Evolutionary conservation across 2,329 filamentous ascomycete genomes (phyloP), one percentile per base, ranked within the genome.

Genomic region (Curvularia verruculosa): DNA sequence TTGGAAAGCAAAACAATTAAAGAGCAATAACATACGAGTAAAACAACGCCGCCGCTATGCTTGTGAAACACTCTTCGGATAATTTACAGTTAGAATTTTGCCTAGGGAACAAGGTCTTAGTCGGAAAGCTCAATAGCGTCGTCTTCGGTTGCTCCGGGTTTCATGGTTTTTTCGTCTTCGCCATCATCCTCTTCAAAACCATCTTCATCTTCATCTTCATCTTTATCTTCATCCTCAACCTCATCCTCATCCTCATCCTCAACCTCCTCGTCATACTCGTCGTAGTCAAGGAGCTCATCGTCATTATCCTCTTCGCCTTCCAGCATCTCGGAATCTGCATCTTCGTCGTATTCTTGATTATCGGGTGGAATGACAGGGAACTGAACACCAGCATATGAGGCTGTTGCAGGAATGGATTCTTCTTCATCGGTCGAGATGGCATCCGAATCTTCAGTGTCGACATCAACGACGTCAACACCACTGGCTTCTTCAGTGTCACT

Each of bases 121-220:
- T 75, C 72, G 3, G 69, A 72, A 10, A 75, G 61, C 59, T 75
- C 71, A 40, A 75, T 75, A 4, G 72, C 71, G 47, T 74, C 72
- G 41, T 74, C 70, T 49, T 73, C 66, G 2, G 70, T 74, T 5
- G 56, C 64, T 10, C 72, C 72, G 41, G 26, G 51, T 45, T 55
- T 49, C 40, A 53, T 52, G 19, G 28, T 39, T 10, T n/a, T 54
- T 23, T 18, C 53, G 10, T 21, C 36, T 3, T 49, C 55, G 15
- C 56, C 57, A 5, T 58, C 61, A 1, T 59, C 60, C 8, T 63
- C 60, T 13, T 51, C 51, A 6, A 49, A 36, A 15, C n/a, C 40
- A 2, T 59, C 56, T 10, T 59, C 56, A 7, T 53, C 55, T 1
- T 56, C 53, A 1, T 61, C 63, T 5, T 62, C 61, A 1, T 61